These are phyloP conservation scores for Fusarium domesticum DNA, from an alignment of 2,329 filamentous ascomycete species.

Conservation along the genomic window DNA sequence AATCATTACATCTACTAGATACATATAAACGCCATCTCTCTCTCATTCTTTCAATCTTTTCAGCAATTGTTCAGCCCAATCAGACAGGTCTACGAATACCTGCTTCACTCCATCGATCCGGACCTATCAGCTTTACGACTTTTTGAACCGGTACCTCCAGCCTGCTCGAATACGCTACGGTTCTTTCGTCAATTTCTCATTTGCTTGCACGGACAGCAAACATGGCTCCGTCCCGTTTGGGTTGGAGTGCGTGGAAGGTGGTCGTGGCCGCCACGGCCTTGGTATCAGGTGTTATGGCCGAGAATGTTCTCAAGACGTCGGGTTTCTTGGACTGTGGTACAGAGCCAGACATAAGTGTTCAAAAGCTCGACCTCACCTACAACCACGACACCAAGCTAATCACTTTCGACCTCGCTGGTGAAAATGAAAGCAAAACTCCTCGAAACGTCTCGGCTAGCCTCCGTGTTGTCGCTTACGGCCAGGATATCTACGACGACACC, in stretches of 20 bases:
- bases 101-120: neutral
- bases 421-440: slow-evolving; percentile 54
- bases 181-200: slow-evolving; percentile 23
- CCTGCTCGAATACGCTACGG: slow-evolving; percentile 18
- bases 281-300: slow-evolving; percentile 53
- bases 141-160: neutral
- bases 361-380: slow-evolving; percentile 74
- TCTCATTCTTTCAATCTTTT: neutral
- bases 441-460: slow-evolving; percentile 80
- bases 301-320: slow-evolving; percentile 72
- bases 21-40: slow-evolving; percentile 4
- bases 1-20: slow-evolving; percentile 7
- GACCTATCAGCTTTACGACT: neutral
- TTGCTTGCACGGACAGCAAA: slow-evolving; percentile 19
- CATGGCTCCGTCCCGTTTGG: slow-evolving; percentile 34
- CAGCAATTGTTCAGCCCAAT: neutral
- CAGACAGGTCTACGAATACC: neutral
- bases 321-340: slow-evolving; percentile 71
- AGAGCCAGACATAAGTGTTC: slow-evolving; percentile 59
- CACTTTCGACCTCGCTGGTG: slow-evolving; percentile 78
- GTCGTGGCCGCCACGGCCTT: slow-evolving; percentile 37
- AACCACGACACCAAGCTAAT: slow-evolving; percentile 71
- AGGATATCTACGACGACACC: slow-evolving; percentile 69
- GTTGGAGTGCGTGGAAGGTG: slow-evolving; percentile 33
- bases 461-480: slow-evolving; percentile 80